phyloP scores from a whole-genome alignment of 179 eudicot species.

The Silene coronaria region DNA sequence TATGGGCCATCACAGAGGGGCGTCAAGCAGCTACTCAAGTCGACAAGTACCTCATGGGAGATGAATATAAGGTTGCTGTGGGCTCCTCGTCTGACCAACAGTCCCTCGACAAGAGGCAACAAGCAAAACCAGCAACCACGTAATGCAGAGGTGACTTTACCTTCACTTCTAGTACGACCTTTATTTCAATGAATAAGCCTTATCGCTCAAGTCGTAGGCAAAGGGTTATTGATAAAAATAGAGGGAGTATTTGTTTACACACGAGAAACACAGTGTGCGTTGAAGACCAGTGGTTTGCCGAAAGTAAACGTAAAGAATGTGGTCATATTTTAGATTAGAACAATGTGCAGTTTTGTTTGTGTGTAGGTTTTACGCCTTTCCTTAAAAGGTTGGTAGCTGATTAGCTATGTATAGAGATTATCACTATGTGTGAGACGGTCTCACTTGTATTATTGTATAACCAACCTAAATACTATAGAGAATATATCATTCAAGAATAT shows the following conservation, averaged over 20 bases:
- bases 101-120: constrained; percentile 17
- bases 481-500: no score
- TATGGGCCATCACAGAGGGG: constrained; percentile 93
- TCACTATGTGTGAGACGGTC: background rate
- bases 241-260: background rate
- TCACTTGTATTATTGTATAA: background rate
- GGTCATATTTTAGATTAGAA: background rate
- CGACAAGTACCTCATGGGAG: constrained; percentile 57
- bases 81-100: constrained; percentile 17
- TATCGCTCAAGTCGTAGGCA: background rate
- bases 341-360: background rate
- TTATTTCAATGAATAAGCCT: background rate
- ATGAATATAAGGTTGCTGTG: constrained; percentile 25
- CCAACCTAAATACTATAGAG: no score
- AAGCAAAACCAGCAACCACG: constrained; percentile 21
- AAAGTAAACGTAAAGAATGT: no score
- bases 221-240: background rate
- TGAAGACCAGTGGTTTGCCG: background rate
- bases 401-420: background rate
- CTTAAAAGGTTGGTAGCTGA: background rate
- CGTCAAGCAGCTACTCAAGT: constrained; percentile 84
- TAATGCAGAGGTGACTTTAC: background rate
- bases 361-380: background rate
- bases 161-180: background rate
- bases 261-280: background rate